Evolutionary conservation across 1,284 basidiomycete genomes (phyloP), one percentile per base, ranked within the genome.

Genomic region (Mycena sp.): DNA sequence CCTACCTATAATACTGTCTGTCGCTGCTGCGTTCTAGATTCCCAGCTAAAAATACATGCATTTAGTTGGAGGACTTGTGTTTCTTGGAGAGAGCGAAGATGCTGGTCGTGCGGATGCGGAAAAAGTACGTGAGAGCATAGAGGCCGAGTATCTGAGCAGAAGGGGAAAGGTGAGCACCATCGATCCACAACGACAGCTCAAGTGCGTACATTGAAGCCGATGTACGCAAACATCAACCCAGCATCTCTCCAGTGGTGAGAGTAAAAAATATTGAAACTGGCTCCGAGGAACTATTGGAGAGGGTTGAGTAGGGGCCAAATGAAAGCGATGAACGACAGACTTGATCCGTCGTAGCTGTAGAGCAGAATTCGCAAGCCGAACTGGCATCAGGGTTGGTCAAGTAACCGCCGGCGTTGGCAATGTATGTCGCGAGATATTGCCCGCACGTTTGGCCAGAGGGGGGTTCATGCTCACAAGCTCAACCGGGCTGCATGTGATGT

Each of bases 381-480:
- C 83, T 85, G 4, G 86, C 87, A 28, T 82, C 71, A 0, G 86
- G 80, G 74, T 93, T 87, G 40, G 79, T 74, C 41, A 95, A 71
- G 76, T 93, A 94, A 1, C 91, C 92, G 0, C 86, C 87, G 37
- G 81, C 80, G 17, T 67, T 67, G 0, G 77, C 71, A 6, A 91
- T 86, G 72, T 82, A 93, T 0, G 73, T 68, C 19, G 77, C 70
- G 67, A 91, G 80, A 71, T 85, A 93, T 37, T 84, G 69, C 0
- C 68, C 71, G 71, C 92, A 94, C 0, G 84, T 89, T 70, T 85
- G 78, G 0, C 87, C 89, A 2, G 76, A 67, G 0, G 90, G 91
- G 0, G 91, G 87, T 16, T 74, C 62, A 90, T 73, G 10, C 70
- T 73, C 48, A 83, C 81, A 53, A 82, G 82, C 72, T 92, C 90